phyloP scores from a whole-genome alignment of 192 early-diverging fungal species.

The Coemansia guatemalensis region DNA sequence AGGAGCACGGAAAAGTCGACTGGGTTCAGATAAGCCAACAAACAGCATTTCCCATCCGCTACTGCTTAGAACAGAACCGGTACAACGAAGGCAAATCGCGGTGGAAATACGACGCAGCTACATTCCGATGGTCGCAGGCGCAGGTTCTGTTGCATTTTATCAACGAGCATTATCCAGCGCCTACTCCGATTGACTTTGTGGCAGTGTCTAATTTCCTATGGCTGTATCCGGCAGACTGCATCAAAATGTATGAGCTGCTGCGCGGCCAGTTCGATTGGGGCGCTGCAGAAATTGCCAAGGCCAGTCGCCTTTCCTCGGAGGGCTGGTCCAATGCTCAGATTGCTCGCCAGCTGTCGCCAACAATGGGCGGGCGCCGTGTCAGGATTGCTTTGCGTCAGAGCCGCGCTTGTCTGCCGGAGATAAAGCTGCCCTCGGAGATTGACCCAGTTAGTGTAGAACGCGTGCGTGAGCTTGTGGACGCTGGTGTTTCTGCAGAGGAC shows the following conservation, averaged over 20 bases:
- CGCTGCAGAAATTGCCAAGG: neutral
- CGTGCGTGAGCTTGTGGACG: constrained; percentile 7
- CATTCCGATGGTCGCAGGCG: constrained; percentile 24
- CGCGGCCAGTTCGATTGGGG: constrained; percentile 32
- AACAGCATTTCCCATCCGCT: constrained; percentile 8
- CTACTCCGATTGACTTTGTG: constrained; percentile 28
- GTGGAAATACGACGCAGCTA: constrained; percentile 18
- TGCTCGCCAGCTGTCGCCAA: constrained; percentile 34
- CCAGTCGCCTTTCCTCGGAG: constrained; percentile 11
- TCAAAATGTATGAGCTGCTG: constrained; percentile 26
- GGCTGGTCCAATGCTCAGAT: constrained; percentile 19
- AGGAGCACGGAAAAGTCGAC: constrained; percentile 11
- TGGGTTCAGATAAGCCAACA: constrained; percentile 18
- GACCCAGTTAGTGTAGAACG: constrained; percentile 8
- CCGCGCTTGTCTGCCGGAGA: constrained; percentile 2
- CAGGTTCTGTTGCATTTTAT: constrained; percentile 20
- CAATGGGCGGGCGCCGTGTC: constrained; percentile 13
- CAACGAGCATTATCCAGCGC: constrained; percentile 22
- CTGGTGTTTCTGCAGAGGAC: neutral
- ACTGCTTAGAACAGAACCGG: constrained; percentile 27
- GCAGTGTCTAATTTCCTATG: constrained; percentile 39
- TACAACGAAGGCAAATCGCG: constrained; percentile 14
- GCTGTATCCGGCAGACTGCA: constrained; percentile 22
- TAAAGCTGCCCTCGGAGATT: constrained; percentile 6
- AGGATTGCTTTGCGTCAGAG: neutral